These are phyloP conservation scores for Niveomyces coronatus DNA, from an alignment of 2,329 filamentous ascomycete genomes.

Conservation along the genomic window DNA sequence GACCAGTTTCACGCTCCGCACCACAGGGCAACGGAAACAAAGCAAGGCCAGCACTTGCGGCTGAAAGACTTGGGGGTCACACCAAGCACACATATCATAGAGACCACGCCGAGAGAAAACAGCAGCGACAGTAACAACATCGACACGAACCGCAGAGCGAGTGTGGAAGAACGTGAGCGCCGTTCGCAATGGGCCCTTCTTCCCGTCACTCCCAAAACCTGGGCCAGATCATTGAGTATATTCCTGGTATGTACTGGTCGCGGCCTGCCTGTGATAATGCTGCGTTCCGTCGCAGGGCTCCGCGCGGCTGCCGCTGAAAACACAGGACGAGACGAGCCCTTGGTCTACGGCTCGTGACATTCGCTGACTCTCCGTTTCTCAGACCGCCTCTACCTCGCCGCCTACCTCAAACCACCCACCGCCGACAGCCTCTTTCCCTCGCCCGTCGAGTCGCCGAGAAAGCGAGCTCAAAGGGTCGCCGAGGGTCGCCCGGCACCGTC, in stretches of 20 bases:
- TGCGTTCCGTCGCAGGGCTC: no score
- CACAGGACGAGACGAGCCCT: no score
- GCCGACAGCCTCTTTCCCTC: conserved; percentile 75
- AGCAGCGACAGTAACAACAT: no score
- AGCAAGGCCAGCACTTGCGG: no score
- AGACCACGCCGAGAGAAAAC: no score
- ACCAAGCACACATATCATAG: no score
- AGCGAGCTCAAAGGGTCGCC: conserved; percentile 45
- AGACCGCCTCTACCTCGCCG: conserved; percentile 93
- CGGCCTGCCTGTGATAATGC: not conserved
- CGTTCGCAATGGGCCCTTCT: conserved; percentile 40
- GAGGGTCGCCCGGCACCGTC: conserved; percentile 35
- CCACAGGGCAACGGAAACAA: no score
- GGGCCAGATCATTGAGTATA: conserved; percentile 92
- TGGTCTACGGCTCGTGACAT: not conserved
- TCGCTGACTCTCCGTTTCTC: conserved; percentile 19
- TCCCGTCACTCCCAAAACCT: conserved; percentile 46
- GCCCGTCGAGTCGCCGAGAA: conserved; percentile 35
- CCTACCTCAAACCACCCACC: conserved; percentile 74
- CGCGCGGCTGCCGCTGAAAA: conserved; percentile 2
- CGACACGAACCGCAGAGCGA: no score
- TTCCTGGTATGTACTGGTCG: conserved; percentile 58
- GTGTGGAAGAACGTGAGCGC: conserved; percentile 11
- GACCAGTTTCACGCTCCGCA: no score
- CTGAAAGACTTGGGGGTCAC: no score